Evolutionary conservation across 768 basidiomycete genomes (phyloP).

Genomic region (Russula sp.): DNA sequence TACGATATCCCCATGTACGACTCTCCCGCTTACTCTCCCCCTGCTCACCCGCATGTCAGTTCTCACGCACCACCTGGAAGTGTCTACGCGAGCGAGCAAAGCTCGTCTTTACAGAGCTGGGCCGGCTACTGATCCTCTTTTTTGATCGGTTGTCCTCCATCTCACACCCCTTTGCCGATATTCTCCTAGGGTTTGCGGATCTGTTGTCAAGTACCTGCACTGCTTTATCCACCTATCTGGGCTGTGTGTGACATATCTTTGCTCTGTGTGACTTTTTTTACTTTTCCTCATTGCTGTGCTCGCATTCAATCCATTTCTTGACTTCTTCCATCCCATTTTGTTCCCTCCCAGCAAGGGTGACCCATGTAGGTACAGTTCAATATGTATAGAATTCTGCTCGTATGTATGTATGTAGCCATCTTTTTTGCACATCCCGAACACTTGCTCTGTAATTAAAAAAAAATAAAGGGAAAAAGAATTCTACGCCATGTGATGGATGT

Average conservation of each 20-base stretch:
- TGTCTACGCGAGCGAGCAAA: slow-evolving; percentile 14
- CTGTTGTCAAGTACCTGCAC: slow-evolving; percentile 1
- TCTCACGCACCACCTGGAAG: slow-evolving; percentile 1
- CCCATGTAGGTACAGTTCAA: slow-evolving; percentile 17
- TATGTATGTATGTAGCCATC: slow-evolving; percentile 19
- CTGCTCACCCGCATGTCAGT: background rate
- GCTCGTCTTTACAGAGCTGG: slow-evolving; percentile 19
- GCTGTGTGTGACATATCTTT: slow-evolving; percentile 9
- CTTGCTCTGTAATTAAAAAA: background rate
- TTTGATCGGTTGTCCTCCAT: background rate
- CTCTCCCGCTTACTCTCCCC: background rate
- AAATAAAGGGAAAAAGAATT: background rate
- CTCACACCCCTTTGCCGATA: background rate
- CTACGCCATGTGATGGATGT: background rate
- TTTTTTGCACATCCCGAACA: background rate
- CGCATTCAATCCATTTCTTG: slow-evolving; percentile 6
- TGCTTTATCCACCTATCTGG: slow-evolving; percentile 5
- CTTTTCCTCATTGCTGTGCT: slow-evolving; percentile 3
- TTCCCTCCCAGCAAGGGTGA: background rate
- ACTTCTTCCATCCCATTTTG: background rate
- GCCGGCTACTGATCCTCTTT: slow-evolving; percentile 11
- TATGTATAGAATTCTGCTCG: slow-evolving; percentile 16
- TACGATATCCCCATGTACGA: slow-evolving; percentile 12
- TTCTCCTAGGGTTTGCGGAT: slow-evolving; percentile 2
- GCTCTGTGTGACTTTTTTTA: background rate